These are phyloP conservation scores for Camelina neglecta DNA, from an alignment of 345 rosid genomes.

Conservation along the genomic window DNA sequence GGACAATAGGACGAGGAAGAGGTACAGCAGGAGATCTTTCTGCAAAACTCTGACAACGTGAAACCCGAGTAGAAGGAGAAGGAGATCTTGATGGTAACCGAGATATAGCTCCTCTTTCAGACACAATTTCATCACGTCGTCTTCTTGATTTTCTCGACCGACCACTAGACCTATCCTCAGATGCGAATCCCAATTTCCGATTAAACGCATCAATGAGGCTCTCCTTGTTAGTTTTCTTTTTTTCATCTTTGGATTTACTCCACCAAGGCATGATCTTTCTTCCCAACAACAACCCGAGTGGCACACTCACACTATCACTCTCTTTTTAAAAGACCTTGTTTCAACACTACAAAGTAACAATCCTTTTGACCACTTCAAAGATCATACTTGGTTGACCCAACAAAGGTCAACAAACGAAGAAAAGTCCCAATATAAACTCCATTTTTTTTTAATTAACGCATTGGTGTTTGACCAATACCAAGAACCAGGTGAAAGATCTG, in stretches of 20 bases:
- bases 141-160: constrained; percentile 59
- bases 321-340: constrained; percentile 2
- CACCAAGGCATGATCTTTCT: constrained; percentile 61
- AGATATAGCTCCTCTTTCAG: constrained; percentile 71
- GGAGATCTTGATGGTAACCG: constrained; percentile 72
- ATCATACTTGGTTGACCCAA: constrained; percentile 42
- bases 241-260: constrained; percentile 76
- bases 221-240: constrained; percentile 77
- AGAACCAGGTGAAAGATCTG: constrained; percentile 42
- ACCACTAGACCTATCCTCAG: constrained; percentile 58
- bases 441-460: constrained; percentile 27
- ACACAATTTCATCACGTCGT: constrained; percentile 54
- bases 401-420: constrained; percentile 36
- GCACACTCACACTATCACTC: constrained; percentile 38
- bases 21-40: constrained; percentile 80
- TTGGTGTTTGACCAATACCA: constrained; percentile 34
- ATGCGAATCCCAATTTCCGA: constrained; percentile 59
- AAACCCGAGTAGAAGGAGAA: constrained; percentile 71
- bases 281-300: constrained; percentile 9
- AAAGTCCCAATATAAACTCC: constrained; percentile 3
- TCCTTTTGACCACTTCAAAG: constrained; percentile 37
- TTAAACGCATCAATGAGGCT: constrained; percentile 69
- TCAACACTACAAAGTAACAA: constrained; percentile 31
- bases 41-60: constrained; percentile 83
- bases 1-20: constrained; percentile 75